Base-by-base conservation (phyloP, 495 filamentous ascomycete genomes). In the Pseudevernia furfuracea region DNA sequence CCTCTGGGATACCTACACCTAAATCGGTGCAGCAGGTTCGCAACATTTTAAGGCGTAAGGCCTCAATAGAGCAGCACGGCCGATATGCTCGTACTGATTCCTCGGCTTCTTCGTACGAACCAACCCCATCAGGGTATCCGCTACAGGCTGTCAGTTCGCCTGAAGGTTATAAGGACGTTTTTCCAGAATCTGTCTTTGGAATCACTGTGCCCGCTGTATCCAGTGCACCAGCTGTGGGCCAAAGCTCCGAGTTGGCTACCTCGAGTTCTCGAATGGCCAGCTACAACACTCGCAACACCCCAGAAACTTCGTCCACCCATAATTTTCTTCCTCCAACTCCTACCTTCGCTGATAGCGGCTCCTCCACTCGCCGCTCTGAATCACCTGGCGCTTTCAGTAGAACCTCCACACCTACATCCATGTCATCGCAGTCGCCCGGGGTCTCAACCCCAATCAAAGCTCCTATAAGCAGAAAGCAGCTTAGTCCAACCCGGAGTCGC, bases 371-470 rank as follows among this genome's bases (percentile, higher is more conserved):
- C 64, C 96, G 93, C 69, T 96, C 93, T 38, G 91, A 88, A 60
- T 98, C 94, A 4, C 94, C 94, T 14, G 89, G 91, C 8, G 80
- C 89, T 39, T 97, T 95, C 76, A 96, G 93, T 74, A 83, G 88
- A 69, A 88, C 90, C 49, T 96, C 94, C 14, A 97, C 94, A 4
- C 92, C 94, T 1, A 96, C 92, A n/a, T 96, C 94, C 11, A 84
- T 92, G 71, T 96, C 92, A 11, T 97, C 94, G n/a, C 89, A 94
- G 72, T 98, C 94, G 43, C 92, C 94, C 15, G 89, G 90, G 2
- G 82, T 91, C 44, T 73, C 88, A 64, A 76, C 86, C 39, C 84
- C 89, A 25, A 75, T 74, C 4, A 85, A 89, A 63, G 69, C 79
- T 66, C 75, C 79, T 41, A 70, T 82, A 8, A n/a, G 30, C 38